Evolutionary conservation across 768 basidiomycete genomes (phyloP).

Genomic region (Mrakia hoshinonis): DNA sequence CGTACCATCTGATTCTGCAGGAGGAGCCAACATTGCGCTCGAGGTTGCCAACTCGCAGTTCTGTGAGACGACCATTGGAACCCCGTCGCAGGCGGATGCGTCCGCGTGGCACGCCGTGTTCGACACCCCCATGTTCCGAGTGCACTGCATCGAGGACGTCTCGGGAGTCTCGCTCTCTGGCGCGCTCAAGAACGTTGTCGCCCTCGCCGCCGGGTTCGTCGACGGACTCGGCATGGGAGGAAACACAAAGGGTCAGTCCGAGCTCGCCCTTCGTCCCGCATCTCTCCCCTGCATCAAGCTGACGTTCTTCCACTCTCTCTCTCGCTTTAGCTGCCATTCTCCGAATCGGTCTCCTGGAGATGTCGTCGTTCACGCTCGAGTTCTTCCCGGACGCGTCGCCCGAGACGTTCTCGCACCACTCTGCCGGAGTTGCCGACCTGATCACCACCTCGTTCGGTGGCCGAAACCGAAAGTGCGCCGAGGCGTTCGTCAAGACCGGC

Average conservation of each 20-base stretch:
- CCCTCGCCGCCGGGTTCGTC: slow-evolving; percentile 45
- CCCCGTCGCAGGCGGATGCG: slow-evolving; percentile 41
- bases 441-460: slow-evolving; percentile 45
- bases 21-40: slow-evolving; percentile 46
- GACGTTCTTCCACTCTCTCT: background rate
- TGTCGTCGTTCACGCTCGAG: slow-evolving; percentile 45
- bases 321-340: slow-evolving; percentile 42
- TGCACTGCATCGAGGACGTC: slow-evolving; percentile 45
- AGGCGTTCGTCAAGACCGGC: slow-evolving; percentile 42
- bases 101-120: slow-evolving; percentile 30
- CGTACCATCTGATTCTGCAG: background rate
- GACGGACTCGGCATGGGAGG: slow-evolving; percentile 45
- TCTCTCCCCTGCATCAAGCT: too few species aligned
- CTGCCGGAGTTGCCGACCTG: slow-evolving; percentile 46
- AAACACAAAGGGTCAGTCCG: slow-evolving; percentile 42
- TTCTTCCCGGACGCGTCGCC: slow-evolving; percentile 45
- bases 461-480: slow-evolving; percentile 35
- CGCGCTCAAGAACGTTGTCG: slow-evolving; percentile 47
- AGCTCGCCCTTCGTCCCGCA: background rate
- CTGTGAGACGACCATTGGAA: slow-evolving; percentile 47
- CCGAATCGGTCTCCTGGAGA: slow-evolving; percentile 46
- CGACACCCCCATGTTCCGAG: slow-evolving; percentile 43
- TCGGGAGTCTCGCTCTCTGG: slow-evolving; percentile 46
- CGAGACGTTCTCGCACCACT: slow-evolving; percentile 45
- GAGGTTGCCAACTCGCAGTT: slow-evolving; percentile 36